These are phyloP conservation scores for Zygosaccharomyces bisporus DNA, from an alignment of 805 yeast genomes.

Conservation along the genomic window DNA sequence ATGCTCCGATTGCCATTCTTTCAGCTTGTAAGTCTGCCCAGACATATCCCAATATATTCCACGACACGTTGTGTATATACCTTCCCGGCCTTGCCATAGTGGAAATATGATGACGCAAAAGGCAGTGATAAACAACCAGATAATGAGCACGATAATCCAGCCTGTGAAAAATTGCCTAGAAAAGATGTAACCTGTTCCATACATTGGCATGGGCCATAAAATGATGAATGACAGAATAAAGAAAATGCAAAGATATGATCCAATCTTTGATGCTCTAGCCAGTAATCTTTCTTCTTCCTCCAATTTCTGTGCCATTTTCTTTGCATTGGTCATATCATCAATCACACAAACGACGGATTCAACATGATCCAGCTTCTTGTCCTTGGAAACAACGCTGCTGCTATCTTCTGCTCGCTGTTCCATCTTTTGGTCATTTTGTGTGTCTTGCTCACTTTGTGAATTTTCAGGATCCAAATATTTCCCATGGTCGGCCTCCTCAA, in stretches of 20 bases:
- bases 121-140: slow-evolving; percentile 73
- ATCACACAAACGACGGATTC: slow-evolving; percentile 34
- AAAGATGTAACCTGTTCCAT: slow-evolving; percentile 73
- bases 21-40: slow-evolving; percentile 70
- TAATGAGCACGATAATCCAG: slow-evolving; percentile 77
- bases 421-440: not conserved
- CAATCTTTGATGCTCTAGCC: slow-evolving; percentile 55
- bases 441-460: slow-evolving; percentile 5
- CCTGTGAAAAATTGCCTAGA: slow-evolving; percentile 78
- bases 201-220: slow-evolving; percentile 95
- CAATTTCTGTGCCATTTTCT: slow-evolving; percentile 25
- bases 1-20: slow-evolving; percentile 68
- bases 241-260: slow-evolving; percentile 55
- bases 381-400: slow-evolving; percentile 7
- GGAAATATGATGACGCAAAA: slow-evolving; percentile 66
- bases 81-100: slow-evolving; percentile 66
- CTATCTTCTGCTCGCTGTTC: not conserved
- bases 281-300: slow-evolving; percentile 53
- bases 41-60: slow-evolving; percentile 84
- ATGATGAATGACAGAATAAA: slow-evolving; percentile 63
- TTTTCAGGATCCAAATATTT: slow-evolving; percentile 14
- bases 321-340: slow-evolving; percentile 25
- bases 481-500: slow-evolving; percentile 33
- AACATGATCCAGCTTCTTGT: slow-evolving; percentile 30
- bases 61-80: slow-evolving; percentile 58